A percentile compares a stretch with the other conserved stretches of the same genome.
phyloP scores from a whole-genome alignment of 441 rosid genomes.

The Raphanus hybrid region DNA sequence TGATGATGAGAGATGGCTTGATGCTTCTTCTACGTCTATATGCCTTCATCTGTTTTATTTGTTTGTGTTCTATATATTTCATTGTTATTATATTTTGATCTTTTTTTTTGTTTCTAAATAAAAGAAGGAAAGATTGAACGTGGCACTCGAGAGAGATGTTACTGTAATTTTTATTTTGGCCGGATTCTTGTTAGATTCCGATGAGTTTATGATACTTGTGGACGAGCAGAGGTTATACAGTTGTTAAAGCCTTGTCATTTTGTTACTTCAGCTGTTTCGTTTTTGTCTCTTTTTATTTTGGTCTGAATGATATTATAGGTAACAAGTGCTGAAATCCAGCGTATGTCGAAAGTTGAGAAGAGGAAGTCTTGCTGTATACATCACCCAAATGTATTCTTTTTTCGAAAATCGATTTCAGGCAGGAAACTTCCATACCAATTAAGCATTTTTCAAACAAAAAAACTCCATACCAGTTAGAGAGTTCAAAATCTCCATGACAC shows the following conservation, averaged over 20 bases:
- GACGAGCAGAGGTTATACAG: constrained; percentile 24
- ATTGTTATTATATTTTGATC: constrained; percentile 35
- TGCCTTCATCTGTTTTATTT: constrained; percentile 37
- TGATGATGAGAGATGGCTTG: constrained; percentile 33
- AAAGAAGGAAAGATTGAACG: constrained; percentile 24
- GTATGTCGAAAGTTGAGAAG: constrained; percentile 35
- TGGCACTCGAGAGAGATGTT: constrained; percentile 27
- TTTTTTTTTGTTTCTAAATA: constrained; percentile 27
- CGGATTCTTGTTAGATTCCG: constrained; percentile 38
- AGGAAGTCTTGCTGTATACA: constrained; percentile 51
- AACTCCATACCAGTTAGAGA: neutral
- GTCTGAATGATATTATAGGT: constrained; percentile 18
- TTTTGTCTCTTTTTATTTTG: constrained; percentile 19
- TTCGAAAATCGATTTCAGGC: constrained; percentile 25
- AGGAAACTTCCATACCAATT: neutral
- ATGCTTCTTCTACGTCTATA: constrained; percentile 14
- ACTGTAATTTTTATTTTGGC: constrained; percentile 39
- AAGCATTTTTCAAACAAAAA: too few relatives aligned
- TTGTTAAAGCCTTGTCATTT: constrained; percentile 31
- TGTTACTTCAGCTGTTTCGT: neutral
- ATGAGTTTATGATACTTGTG: constrained; percentile 28
- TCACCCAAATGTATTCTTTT: constrained; percentile 38
- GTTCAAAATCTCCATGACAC: neutral
- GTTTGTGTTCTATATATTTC: constrained; percentile 38
- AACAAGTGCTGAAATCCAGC: constrained; percentile 61